Conservation (phyloP, 805 yeast genomes). For the Sugiyamaella chiloensis region DNA sequence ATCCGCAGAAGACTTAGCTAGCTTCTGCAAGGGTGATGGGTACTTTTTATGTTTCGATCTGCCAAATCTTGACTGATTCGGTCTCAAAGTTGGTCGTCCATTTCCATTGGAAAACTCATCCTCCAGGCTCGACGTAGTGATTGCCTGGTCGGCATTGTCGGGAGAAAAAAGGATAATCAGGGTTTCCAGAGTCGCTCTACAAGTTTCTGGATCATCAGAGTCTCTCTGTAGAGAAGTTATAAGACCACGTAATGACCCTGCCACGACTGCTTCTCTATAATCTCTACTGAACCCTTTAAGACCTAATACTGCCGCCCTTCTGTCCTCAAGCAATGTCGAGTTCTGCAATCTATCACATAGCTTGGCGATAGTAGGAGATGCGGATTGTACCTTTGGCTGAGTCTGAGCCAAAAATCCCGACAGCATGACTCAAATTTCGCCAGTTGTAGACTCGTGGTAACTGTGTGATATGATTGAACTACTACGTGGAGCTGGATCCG, state of each 20-base stretch:
- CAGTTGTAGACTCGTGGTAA: too few species aligned
- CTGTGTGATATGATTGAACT: too few species aligned
- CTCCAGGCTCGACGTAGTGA: slow-evolving; percentile 31
- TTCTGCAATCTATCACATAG: slow-evolving; percentile 83
- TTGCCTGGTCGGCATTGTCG: slow-evolving; percentile 26
- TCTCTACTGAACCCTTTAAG: slow-evolving; percentile 85
- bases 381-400: slow-evolving; percentile 54
- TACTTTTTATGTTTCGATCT: slow-evolving; percentile 28
- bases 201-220: slow-evolving; percentile 62
- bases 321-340: slow-evolving; percentile 75
- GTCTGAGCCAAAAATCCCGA: slow-evolving; percentile 39
- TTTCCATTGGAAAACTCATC: slow-evolving; percentile 50
- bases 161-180: slow-evolving; percentile 75
- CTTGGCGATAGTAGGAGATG: slow-evolving; percentile 82
- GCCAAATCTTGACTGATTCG: slow-evolving; percentile 48
- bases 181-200: slow-evolving; percentile 82
- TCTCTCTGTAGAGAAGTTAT: slow-evolving; percentile 65
- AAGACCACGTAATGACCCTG: slow-evolving; percentile 75
- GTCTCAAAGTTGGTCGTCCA: slow-evolving; percentile 53
- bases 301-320: slow-evolving; percentile 88
- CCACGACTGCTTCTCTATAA: slow-evolving; percentile 85
- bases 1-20: slow-evolving; percentile 66
- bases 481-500: too few species aligned
- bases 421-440: slow-evolving; percentile 21
- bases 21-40: slow-evolving; percentile 27